phyloP scores from a whole-genome alignment of 2,329 filamentous ascomycete genomes.

The Mycocentrospora acerina region DNA sequence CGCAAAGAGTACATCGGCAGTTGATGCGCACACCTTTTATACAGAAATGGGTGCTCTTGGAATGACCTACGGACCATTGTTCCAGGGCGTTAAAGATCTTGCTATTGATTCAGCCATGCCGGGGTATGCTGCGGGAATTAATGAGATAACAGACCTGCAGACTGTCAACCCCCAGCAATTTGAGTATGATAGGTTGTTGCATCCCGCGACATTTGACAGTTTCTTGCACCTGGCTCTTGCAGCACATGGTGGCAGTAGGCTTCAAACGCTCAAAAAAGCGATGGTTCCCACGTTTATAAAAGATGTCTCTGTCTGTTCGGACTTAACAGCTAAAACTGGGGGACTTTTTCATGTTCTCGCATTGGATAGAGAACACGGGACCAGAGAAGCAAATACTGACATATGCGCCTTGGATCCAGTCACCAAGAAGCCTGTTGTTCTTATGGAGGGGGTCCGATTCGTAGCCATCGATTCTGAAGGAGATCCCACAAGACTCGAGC shows the following conservation, averaged over 20 bases:
- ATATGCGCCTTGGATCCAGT: slow-evolving; percentile 11
- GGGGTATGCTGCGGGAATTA: slow-evolving; percentile 4
- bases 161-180: slow-evolving; percentile 9
- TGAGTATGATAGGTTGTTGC: slow-evolving; percentile 16
- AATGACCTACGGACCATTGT: slow-evolving; percentile 14
- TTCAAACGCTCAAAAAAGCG: slow-evolving; percentile 5
- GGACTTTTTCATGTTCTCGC: slow-evolving; percentile 10
- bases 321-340: slow-evolving; percentile 8
- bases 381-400: slow-evolving; percentile 8
- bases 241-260: slow-evolving; percentile 5
- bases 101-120: neutral
- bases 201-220: slow-evolving; percentile 20
- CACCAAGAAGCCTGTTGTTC: slow-evolving; percentile 6
- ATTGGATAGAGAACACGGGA: neutral
- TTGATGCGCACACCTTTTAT: slow-evolving; percentile 9
- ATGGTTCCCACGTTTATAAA: slow-evolving; percentile 15
- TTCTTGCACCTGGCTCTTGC: slow-evolving; percentile 14
- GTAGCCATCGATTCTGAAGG: slow-evolving; percentile 7
- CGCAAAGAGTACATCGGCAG: neutral
- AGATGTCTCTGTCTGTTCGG: slow-evolving; percentile 11
- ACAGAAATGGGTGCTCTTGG: slow-evolving; percentile 9
- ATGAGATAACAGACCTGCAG: slow-evolving; percentile 13
- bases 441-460: slow-evolving; percentile 17
- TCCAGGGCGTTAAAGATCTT: slow-evolving; percentile 10
- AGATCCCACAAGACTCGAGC: neutral